A percentile compares a stretch with the other conserved stretches of the same genome.
Conservation (phyloP, 768 basidiomycete species). For the Boletus reticulatus region DNA sequence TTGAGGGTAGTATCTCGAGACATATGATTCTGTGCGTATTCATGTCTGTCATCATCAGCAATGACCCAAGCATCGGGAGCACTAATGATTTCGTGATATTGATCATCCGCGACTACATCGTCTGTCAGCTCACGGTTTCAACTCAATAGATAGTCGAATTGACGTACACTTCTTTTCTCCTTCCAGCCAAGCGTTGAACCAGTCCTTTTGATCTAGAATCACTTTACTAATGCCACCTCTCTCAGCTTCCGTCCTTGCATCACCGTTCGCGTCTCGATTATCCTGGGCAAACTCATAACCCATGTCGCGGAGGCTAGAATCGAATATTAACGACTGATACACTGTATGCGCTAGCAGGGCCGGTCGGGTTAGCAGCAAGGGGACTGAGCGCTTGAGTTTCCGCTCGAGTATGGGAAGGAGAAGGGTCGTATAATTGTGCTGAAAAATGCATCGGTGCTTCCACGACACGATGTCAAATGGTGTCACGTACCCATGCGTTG, state of each 20-base stretch:
- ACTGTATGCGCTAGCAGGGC: constrained; percentile 93
- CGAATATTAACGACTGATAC: constrained; percentile 88
- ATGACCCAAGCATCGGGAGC: constrained; percentile 85
- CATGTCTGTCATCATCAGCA: constrained; percentile 58
- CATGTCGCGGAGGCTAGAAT: constrained; percentile 70
- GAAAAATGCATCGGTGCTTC: constrained; percentile 3
- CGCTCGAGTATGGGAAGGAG: constrained; percentile 75
- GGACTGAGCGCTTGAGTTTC: constrained; percentile 74
- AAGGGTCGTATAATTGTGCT: constrained; percentile 83
- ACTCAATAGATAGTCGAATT: neutral
- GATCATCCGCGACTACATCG: constrained; percentile 74
- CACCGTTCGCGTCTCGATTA: constrained; percentile 13
- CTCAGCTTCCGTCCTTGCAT: constrained; percentile 25
- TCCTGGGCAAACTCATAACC: constrained; percentile 55
- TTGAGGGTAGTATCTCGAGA: constrained; percentile 42
- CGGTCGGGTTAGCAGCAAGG: constrained; percentile 70
- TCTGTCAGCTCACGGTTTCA: neutral
- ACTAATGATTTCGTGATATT: constrained; percentile 82
- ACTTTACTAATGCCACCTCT: constrained; percentile 84
- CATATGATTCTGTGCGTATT: constrained; percentile 31
- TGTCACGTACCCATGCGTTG: constrained; percentile 67
- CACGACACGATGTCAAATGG: neutral
- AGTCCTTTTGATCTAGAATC: constrained; percentile 78
- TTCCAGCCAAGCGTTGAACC: constrained; percentile 89
- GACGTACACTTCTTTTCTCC: constrained; percentile 86